Evolutionary conservation across 129 eudicot species (phyloP), one percentile per base, ranked within the genome.

Genomic region (Ambrosia artemisiifolia): DNA sequence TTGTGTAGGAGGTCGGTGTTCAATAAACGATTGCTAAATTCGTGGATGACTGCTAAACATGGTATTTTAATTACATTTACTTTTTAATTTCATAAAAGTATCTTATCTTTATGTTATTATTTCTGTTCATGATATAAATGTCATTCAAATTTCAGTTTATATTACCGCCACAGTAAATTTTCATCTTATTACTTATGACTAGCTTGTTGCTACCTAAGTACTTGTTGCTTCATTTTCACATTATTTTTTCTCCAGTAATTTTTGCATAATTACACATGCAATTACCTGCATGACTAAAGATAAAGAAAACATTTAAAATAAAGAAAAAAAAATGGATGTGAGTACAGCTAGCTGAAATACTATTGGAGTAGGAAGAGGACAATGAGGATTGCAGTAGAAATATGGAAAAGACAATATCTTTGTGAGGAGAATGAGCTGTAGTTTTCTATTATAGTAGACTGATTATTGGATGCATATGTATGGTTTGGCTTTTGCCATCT

Each of bases 1-100:
- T 75, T 76, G 78, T 77, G 46, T 76, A 69, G 53, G 66, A 76
- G 84, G 87, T 82, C 87, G 85, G 91, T 86, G 87, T 78, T 60
- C 68, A 79, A 76, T 79, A 75, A 71, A 75, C 65, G 42, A 75
- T 54, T 71, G 67, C 54, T 50, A 70, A 44, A 63, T 80, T 80
- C 73, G 62, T 65, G 69, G 63, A 80, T 76, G 16, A 80, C 68
- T 70, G 69, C 75, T 61, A 42, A 32, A 70, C 50, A 78, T 49
- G 49, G 60, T 68, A 73, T 67, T 65, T 46, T 54, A 7, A 59
- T 67, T 33, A 71, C 34, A 20, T 42, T 59, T 67, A 34, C 20
- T 54, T 57, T 8, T 72, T 67, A 44, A 13, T 67, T 46, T 47
- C 48, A 43, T 42, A n/a, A 68, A 68, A 30, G 43, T 16, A 63